Conservation (phyloP, 345 rosid species). For the Acer campestre region DNA sequence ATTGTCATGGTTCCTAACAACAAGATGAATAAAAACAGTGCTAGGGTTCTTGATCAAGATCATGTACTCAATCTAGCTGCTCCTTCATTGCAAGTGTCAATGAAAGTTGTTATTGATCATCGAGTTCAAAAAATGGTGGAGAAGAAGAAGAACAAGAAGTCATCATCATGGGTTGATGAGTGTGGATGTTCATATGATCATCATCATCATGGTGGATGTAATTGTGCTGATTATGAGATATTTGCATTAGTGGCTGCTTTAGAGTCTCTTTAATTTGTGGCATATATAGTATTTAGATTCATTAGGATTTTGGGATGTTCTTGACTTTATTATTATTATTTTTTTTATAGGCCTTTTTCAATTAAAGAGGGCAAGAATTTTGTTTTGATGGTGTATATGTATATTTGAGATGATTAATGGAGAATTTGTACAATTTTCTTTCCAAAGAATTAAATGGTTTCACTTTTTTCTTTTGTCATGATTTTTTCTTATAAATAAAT, state of each 20-base stretch:
- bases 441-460: no score
- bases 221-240: constrained; percentile 41
- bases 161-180: constrained; percentile 16
- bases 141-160: constrained; percentile 11
- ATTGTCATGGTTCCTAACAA: constrained; percentile 27
- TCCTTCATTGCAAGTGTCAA: constrained; percentile 44
- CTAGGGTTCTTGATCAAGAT: constrained; percentile 18
- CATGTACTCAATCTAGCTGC: constrained; percentile 27
- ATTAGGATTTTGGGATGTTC: no score
- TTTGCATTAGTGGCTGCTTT: constrained; percentile 51
- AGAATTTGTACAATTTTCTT: no score
- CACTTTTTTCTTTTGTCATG: no score
- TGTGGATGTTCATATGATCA: constrained; percentile 31
- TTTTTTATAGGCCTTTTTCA: background rate
- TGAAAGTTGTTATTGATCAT: constrained; percentile 21
- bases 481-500: no score
- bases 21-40: background rate
- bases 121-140: constrained; percentile 10
- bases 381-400: background rate
- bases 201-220: constrained; percentile 12
- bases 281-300: no score
- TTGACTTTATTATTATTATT: background rate
- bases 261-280: constrained; percentile 30
- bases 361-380: background rate
- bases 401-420: no score